A percentile compares a stretch with the other conserved stretches of the same genome.
phyloP scores from a whole-genome alignment of 176 grass and related monocot genomes.

The Echinochloa phyllopogon region DNA sequence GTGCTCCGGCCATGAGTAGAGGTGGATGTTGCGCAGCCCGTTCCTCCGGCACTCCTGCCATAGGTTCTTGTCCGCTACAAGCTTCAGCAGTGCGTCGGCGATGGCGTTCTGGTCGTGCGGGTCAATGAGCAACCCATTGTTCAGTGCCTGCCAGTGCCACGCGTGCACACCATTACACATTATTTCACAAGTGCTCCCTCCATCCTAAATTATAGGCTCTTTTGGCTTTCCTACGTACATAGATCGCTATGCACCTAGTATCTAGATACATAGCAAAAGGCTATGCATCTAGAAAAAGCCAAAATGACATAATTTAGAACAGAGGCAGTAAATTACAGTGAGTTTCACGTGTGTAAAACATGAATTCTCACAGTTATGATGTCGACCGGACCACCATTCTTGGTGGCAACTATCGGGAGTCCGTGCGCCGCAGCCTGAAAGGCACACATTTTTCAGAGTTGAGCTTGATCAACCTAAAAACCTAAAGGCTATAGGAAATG shows the following conservation, averaged over 20 bases:
- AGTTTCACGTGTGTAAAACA: background rate
- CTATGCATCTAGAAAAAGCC: too few species aligned
- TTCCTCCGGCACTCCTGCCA: conserved; percentile 97
- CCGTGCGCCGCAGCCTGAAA: conserved; percentile 91
- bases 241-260: too few species aligned
- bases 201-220: too few species aligned
- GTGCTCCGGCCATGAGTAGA: conserved; percentile 98
- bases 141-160: conserved; percentile 61
- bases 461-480: background rate
- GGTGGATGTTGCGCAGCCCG: conserved; percentile 88
- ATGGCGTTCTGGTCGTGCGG: conserved; percentile 91
- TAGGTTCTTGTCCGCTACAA: conserved; percentile 84
- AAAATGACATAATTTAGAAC: too few species aligned
- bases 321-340: background rate
- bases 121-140: conserved; percentile 83
- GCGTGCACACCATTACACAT: background rate
- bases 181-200: background rate
- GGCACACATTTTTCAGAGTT: background rate
- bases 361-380: conserved; percentile 69
- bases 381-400: conserved; percentile 96
- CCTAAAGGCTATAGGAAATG: background rate
- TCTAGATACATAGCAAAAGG: too few species aligned
- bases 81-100: conserved; percentile 83
- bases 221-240: too few species aligned
- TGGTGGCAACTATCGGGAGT: conserved; percentile 96